Evolutionary conservation across 495 filamentous ascomycete species (phyloP).

Genomic region (Chaetomium fimeti): DNA sequence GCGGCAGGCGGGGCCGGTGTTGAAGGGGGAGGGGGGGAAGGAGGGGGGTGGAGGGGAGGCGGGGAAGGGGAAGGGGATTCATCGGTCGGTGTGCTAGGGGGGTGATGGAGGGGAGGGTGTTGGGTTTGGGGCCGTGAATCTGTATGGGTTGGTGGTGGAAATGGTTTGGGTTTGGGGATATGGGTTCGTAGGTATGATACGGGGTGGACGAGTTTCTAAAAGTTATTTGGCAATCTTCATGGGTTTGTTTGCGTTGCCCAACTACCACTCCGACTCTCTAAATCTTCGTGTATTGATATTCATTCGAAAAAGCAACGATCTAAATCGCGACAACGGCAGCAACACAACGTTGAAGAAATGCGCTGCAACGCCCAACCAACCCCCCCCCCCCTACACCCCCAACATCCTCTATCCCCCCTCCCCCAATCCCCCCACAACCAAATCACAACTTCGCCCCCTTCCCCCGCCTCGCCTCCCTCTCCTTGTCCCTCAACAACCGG

Average conservation of each 20-base stretch:
- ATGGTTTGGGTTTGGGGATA: not conserved
- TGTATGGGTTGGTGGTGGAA: too few species aligned
- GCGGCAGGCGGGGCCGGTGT: constrained; percentile 29
- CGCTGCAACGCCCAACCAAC: too few species aligned
- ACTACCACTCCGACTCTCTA: not conserved
- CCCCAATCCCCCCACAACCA: not conserved
- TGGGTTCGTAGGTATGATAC: too few species aligned
- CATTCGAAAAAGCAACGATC: not conserved
- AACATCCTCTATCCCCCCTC: too few species aligned
- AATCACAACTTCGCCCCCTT: constrained; percentile 54
- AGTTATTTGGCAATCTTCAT: not conserved
- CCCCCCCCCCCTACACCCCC: not conserved
- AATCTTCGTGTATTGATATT: not conserved
- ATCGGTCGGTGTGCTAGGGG: constrained; percentile 56
- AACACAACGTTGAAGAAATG: not conserved
- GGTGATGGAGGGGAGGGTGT: not conserved
- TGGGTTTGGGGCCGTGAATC: not conserved
- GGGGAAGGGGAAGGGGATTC: constrained; percentile 59
- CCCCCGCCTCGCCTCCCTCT: constrained; percentile 65
- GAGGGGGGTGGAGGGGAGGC: constrained; percentile 22
- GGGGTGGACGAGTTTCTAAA: not conserved
- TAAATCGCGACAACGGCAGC: not conserved
- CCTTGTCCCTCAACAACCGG: constrained; percentile 73
- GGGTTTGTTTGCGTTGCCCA: too few species aligned
- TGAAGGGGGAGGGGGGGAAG: constrained; percentile 32